Evolutionary conservation across 2,329 filamentous ascomycete genomes (phyloP).

Genomic region (Ceratocystiopsis sp.): DNA sequence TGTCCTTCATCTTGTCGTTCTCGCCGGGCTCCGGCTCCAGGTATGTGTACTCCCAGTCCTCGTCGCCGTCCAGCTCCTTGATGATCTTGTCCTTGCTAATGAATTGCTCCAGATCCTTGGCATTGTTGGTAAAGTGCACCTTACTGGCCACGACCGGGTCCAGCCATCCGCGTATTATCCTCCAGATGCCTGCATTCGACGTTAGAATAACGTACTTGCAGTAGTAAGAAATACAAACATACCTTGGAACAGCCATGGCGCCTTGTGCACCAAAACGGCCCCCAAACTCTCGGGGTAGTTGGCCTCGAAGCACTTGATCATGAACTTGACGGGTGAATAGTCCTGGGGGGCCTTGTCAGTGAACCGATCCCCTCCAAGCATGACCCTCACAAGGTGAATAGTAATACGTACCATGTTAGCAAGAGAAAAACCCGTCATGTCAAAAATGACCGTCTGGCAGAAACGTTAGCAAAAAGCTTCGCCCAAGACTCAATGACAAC

Average conservation of each 20-base stretch:
- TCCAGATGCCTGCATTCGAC: conserved; percentile 59
- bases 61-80: conserved; percentile 71
- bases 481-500: too few relatives aligned
- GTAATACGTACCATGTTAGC: conserved; percentile 63
- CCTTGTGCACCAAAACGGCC: conserved; percentile 81
- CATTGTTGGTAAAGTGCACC: conserved; percentile 77
- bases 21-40: conserved; percentile 60
- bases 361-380: too few relatives aligned
- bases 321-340: conserved; percentile 92
- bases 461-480: too few relatives aligned
- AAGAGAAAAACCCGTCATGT: conserved; percentile 86
- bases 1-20: conserved; percentile 57
- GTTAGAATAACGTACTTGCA: conserved; percentile 4
- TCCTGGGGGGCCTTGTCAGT: conserved; percentile 33
- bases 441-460: conserved; percentile 63
- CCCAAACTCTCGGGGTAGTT: conserved; percentile 94
- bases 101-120: conserved; percentile 61
- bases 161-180: conserved; percentile 86
- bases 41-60: conserved; percentile 73
- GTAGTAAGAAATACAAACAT: conserved; percentile 10
- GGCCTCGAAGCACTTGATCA: conserved; percentile 98
- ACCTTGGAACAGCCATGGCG: conserved; percentile 94
- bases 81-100: conserved; percentile 55
- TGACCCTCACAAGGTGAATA: too few relatives aligned
- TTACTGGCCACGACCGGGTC: conserved; percentile 92